Conservation (phyloP, 768 basidiomycete genomes). For the Lactarius vividus region DNA sequence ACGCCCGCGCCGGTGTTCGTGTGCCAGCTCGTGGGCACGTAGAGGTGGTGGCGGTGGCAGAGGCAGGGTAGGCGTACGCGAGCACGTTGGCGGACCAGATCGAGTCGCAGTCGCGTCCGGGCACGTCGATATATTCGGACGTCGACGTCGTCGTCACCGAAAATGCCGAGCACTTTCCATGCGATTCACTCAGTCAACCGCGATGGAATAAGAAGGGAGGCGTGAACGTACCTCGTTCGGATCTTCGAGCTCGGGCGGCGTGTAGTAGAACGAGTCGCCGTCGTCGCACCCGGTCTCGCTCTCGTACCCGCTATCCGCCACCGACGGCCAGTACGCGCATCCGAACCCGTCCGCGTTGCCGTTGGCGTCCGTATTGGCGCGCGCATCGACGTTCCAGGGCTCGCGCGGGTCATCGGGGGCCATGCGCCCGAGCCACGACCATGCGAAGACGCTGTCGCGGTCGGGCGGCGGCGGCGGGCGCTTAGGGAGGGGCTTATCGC, state of each 20-base stretch:
- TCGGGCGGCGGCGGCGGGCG: conserved; percentile 24
- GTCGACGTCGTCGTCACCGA: conserved; percentile 40
- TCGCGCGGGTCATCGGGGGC: conserved; percentile 13
- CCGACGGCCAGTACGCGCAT: conserved; percentile 10
- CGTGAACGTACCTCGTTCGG: conserved; percentile 22
- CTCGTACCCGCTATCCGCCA: conserved; percentile 9
- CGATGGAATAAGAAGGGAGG: no score
- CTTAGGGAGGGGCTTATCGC: conserved; percentile 22
- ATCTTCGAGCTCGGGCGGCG: conserved; percentile 17
- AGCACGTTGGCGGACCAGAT: conserved; percentile 25
- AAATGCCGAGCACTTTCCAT: conserved; percentile 35
- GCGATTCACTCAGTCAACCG: no score
- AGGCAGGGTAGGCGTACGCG: conserved; percentile 15
- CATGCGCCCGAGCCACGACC: conserved; percentile 27
- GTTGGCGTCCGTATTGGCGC: not conserved
- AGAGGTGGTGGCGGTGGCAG: not conserved
- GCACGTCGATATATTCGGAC: conserved; percentile 36
- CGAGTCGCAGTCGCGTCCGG: conserved; percentile 20
- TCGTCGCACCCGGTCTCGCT: conserved; percentile 12
- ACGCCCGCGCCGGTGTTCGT: not conserved
- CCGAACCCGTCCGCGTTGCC: conserved; percentile 1
- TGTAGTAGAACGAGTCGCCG: conserved; percentile 20
- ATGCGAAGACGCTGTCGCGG: conserved; percentile 26
- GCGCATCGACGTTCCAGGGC: conserved; percentile 13
- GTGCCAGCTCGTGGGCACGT: not conserved